Evolutionary conservation across 2,329 filamentous ascomycete species (phyloP), one percentile per base, ranked within the genome.

Genomic region (Colletotrichum truncatum): DNA sequence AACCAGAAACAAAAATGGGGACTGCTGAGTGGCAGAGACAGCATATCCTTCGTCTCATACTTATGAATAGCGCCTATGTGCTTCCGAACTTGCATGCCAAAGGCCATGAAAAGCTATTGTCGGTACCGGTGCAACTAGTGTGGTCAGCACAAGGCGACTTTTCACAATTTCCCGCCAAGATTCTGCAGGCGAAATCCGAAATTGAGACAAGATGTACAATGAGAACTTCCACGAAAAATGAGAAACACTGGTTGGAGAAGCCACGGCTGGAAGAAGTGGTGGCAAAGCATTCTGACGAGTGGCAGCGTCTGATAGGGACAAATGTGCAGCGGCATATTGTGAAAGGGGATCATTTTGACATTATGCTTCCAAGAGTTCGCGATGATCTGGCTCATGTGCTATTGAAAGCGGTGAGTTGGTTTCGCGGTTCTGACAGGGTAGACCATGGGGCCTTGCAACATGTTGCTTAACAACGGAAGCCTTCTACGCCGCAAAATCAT

Each of bases 171-270:
- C 39, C 39, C 1, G 10, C 1, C 10, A 43, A 43, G 1, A 21
- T 43, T 21, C 23, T 43, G 39, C 1, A 43, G 1, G 9, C 11
- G 2, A 2, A 7, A 43, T 1, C 11, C 10, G 11, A 43, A 21
- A 23, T 43, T 0, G 39, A 43, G 39, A 43, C 39, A 12, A 0
- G n/a, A n/a, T n/a, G n/a, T 0, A 2, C 0, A 16, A 12, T 2
- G 18, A 43, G 39, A 21, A 43, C 2, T 0, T 12, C 3, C 3
- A 4, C 3, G 11, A 43, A 12, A 21, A 12, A 2, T 23, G 39
- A 12, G 18, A 16, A 14, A 4, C 14, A 43, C 39, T 43, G 39
- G 39, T 43, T 43, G 18, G 23, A 43, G 3, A 21, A 23, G 14
- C 0, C 16, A 23, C 18, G 39, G 23, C 23, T 21, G 14, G 39